Base-by-base conservation (phyloP, 2,329 filamentous ascomycete species). In the Diplocarpon rosae region DNA sequence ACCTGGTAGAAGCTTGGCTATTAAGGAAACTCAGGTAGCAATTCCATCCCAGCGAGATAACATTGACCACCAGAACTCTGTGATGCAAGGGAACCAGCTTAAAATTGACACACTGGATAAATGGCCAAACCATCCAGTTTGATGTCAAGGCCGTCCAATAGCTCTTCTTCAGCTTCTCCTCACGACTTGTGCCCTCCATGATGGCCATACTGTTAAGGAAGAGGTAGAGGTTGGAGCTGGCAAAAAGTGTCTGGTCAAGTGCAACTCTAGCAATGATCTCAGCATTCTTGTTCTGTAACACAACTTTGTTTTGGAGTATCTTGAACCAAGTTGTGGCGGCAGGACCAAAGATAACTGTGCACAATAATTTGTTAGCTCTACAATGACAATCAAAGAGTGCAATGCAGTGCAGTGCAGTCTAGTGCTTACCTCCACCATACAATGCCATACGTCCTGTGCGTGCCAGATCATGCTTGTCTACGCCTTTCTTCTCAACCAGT, bases 371-470 rank as follows among this genome's bases (percentile, higher is more conserved):
- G 30, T 47, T 28, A 46, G 48, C n/a, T 36, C 16, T 30, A 36
- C 20, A 17, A 38, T 30, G 17, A 13, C 11, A 42, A 10, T 37
- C 39, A 40, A 31, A 29, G 15, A 28, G n/a, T 27, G 24, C 10
- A 32, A 24, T 24, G 20, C 7, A 24, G 4, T 24, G 20, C n/a
- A n/a, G n/a, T n/a, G 20, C 20, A 24, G 20, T 24, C 20, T 7
- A 24, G 12, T 38, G 46, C 75, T 59, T 67, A 85, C 81, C 70
- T 52, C 85, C 84, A 52, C 85, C 85, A 62, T 92, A 92, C 48
- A 82, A 67, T 35, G 78, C 78, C 85, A 93, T 92, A 56, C 85
- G 80, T 10, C 72, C 80, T 27, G 85, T 89, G 42, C 85, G 76
- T 24, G 69, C 67, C 31, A 78, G 56, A 59, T 90, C 83, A 63